Conservation (phyloP, 345 rosid species). For the Limnanthes douglasii region DNA sequence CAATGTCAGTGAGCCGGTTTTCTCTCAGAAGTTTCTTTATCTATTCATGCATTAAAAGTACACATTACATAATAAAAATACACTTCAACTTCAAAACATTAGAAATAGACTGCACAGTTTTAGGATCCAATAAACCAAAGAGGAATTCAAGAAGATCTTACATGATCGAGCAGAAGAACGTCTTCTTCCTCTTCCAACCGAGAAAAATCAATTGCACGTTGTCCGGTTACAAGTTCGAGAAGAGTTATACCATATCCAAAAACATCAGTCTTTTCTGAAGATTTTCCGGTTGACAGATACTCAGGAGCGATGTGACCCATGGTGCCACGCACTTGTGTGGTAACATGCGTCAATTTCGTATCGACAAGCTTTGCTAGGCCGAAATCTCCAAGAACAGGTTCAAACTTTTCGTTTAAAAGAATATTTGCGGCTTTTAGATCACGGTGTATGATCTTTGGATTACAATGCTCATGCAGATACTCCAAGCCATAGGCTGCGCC, state of each 20-base stretch:
- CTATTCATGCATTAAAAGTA: conserved; percentile 16
- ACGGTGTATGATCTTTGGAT: conserved; percentile 81
- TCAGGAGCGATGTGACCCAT: conserved; percentile 96
- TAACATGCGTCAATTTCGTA: conserved; percentile 51
- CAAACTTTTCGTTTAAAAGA: conserved; percentile 59
- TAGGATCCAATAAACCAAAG: background rate
- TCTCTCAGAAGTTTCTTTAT: conserved; percentile 60
- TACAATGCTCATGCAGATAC: conserved; percentile 76
- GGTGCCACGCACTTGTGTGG: conserved; percentile 87
- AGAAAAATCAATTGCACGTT: conserved; percentile 72
- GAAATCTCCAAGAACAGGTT: conserved; percentile 81
- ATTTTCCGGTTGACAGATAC: conserved; percentile 71
- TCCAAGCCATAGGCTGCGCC: conserved; percentile 84
- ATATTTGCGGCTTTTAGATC: conserved; percentile 90
- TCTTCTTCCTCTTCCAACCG: conserved; percentile 90
- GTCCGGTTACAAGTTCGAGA: conserved; percentile 84
- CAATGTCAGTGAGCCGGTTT: conserved; percentile 56
- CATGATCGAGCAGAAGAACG: conserved; percentile 82
- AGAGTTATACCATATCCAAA: conserved; percentile 86
- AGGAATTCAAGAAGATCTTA: conserved; percentile 16
- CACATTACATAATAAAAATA: conserved; percentile 1
- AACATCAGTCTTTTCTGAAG: conserved; percentile 81
- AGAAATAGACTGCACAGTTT: background rate
- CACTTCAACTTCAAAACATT: conserved; percentile 1
- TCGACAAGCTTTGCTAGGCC: conserved; percentile 71